Base-by-base conservation (phyloP, 257 asterid species). In the Forsythia suspensa region DNA sequence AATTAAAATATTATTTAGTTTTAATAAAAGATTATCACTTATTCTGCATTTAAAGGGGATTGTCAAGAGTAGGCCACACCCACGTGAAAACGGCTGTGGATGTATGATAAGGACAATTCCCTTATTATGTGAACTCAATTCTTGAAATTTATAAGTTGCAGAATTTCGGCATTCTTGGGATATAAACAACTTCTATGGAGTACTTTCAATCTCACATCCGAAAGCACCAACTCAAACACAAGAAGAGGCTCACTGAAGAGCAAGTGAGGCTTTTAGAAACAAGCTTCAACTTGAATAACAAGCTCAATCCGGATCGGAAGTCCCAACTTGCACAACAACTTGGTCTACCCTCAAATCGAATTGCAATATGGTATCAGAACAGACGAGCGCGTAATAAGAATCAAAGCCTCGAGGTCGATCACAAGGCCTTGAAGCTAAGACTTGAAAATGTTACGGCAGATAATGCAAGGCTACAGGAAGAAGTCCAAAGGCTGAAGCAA, bases 351-450 rank as follows among this genome's bases (percentile, higher is more conserved):
- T 86, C 90, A 0, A 74, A 91, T 4, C 94, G 91, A 39, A 84
- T 92, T 3, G 92, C 96, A 1, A 81, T 92, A 37, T 92, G 97
- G 96, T 92, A 89, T 80, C 97, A 92, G 34, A 92, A 92, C 79
- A 89, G 83, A 84, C 91, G 97, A 0, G 94, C 96, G 3, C 79
- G 97, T 0, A 90, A 87, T 86, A 92, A 87, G 87, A 86, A 74
- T 6, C 96, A 91, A 39, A 89, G 87, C 77, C 92, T 92, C 0
- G 96, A 92, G 74, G 75, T 55, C 48, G 93, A 87, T 70, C 84
- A 89, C 82, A 81, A 77, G 82, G 78, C 80, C 5, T 7, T 91
- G 71, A 88, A 86, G 86, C 79, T 57, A 10, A 83, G 77, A 7
- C 82, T 92, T 0, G 91, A 89, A 4, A 72, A 15, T 73, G 89